Percentiles rank a stretch among this genome's conserved stretches.
Evolutionary conservation across 345 rosid species (phyloP).

Genomic region (Populus alba): DNA sequence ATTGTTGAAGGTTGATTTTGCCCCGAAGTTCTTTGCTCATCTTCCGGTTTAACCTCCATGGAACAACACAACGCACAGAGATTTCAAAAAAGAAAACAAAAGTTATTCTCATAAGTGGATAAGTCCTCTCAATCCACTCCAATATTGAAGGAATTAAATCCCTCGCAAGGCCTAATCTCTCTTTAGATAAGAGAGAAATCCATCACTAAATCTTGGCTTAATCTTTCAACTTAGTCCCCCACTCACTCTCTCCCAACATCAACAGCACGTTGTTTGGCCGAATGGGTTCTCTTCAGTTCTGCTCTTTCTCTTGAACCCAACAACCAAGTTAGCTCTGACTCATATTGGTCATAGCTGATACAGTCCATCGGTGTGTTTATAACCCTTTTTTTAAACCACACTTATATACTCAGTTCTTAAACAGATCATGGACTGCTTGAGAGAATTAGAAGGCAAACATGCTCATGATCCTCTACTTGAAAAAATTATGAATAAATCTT

Average conservation of each 20-base stretch:
- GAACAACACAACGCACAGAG: slow-evolving; percentile 22
- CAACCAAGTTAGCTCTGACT: neutral
- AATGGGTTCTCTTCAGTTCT: slow-evolving; percentile 22
- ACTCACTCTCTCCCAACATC: slow-evolving; percentile 20
- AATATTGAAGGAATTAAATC: slow-evolving; percentile 22
- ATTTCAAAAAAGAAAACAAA: slow-evolving; percentile 17
- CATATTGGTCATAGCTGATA: neutral
- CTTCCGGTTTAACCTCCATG: slow-evolving; percentile 46
- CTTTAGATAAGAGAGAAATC: slow-evolving; percentile 16
- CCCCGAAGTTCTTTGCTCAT: slow-evolving; percentile 48
- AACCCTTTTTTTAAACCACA: neutral
- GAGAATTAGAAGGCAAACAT: slow-evolving; percentile 80
- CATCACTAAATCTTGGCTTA: slow-evolving; percentile 27
- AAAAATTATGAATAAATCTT: slow-evolving; percentile 21
- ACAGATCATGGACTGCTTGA: slow-evolving; percentile 45
- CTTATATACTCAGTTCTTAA: neutral
- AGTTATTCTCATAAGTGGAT: slow-evolving; percentile 46
- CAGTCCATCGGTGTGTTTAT: neutral
- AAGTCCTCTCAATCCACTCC: slow-evolving; percentile 45
- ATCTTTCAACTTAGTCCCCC: slow-evolving; percentile 15
- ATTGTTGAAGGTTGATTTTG: slow-evolving; percentile 45
- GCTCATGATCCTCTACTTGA: slow-evolving; percentile 60
- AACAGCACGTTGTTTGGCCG: slow-evolving; percentile 13
- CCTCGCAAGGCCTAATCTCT: slow-evolving; percentile 13
- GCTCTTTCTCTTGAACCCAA: neutral